phyloP scores from a whole-genome alignment of 2,329 filamentous ascomycete species.

The Capronia epimyces region DNA sequence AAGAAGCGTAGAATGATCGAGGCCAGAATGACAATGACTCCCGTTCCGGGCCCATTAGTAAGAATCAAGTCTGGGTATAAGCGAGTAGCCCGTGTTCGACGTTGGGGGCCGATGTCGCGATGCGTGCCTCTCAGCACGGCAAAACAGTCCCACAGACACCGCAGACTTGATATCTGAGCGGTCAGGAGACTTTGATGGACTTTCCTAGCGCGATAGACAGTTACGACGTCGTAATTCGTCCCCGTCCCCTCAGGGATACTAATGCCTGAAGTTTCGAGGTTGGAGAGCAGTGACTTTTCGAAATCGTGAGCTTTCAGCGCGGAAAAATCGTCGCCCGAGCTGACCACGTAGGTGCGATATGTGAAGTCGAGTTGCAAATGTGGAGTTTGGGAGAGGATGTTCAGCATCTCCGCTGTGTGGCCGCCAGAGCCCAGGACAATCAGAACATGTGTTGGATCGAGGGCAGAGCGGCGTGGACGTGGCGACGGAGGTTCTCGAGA shows the following conservation, averaged over 20 bases:
- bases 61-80: constrained; percentile 73
- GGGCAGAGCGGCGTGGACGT: constrained; percentile 2
- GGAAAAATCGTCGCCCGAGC: constrained; percentile 69
- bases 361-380: constrained; percentile 39
- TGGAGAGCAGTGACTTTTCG: constrained; percentile 55
- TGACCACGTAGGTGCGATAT: constrained; percentile 76
- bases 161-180: constrained; percentile 54
- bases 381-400: constrained; percentile 64
- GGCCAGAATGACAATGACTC: constrained; percentile 66
- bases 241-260: constrained; percentile 43
- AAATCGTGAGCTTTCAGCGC: constrained; percentile 59
- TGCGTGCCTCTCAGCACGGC: constrained; percentile 47
- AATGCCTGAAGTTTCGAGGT: constrained; percentile 73
- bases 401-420: constrained; percentile 91
- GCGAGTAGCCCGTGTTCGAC: constrained; percentile 26
- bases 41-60: constrained; percentile 84
- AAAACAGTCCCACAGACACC: constrained; percentile 60
- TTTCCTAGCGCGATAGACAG: constrained; percentile 68
- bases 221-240: constrained; percentile 58
- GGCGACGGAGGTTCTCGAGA: constrained; percentile 3
- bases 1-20: constrained; percentile 53
- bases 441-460: constrained; percentile 55
- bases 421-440: constrained; percentile 88
- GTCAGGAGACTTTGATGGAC: constrained; percentile 70
- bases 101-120: constrained; percentile 21